Conservation (phyloP, 768 basidiomycete genomes). For the Agaricus bisporus region DNA sequence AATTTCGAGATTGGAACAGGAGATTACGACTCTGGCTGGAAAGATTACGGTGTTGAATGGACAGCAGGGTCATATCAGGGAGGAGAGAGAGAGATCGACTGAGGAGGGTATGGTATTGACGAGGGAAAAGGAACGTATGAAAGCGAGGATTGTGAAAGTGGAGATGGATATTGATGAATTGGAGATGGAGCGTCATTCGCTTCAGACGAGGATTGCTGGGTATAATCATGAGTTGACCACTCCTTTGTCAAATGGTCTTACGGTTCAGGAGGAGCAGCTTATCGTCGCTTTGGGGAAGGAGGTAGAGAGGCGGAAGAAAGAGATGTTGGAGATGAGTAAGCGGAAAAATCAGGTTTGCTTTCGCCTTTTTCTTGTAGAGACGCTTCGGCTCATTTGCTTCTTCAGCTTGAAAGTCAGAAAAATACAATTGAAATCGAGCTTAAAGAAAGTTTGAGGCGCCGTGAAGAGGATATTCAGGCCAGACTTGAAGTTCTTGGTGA, state of each 20-base stretch:
- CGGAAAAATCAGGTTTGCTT: constrained; percentile 61
- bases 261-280: constrained; percentile 59
- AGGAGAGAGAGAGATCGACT: constrained; percentile 59
- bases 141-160: constrained; percentile 51
- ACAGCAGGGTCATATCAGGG: constrained; percentile 65
- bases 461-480: constrained; percentile 68
- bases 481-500: constrained; percentile 77
- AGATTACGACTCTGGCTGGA: constrained; percentile 73
- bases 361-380: not conserved
- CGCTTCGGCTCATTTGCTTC: not conserved
- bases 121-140: constrained; percentile 66
- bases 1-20: constrained; percentile 74
- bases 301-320: constrained; percentile 68
- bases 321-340: constrained; percentile 61
- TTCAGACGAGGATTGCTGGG: constrained; percentile 58
- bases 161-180: constrained; percentile 68
- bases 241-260: constrained; percentile 71
- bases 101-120: constrained; percentile 54
- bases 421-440: constrained; percentile 88
- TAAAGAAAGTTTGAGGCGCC: constrained; percentile 79
- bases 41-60: constrained; percentile 63
- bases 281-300: constrained; percentile 69
- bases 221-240: constrained; percentile 65
- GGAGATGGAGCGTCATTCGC: constrained; percentile 58
- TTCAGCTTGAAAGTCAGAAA: constrained; percentile 67